Percentiles rank a stretch among this genome's conserved stretches.
These are phyloP conservation scores for Naganishia sp. DNA, from an alignment of 1,284 basidiomycete species.

Conservation along the genomic window DNA sequence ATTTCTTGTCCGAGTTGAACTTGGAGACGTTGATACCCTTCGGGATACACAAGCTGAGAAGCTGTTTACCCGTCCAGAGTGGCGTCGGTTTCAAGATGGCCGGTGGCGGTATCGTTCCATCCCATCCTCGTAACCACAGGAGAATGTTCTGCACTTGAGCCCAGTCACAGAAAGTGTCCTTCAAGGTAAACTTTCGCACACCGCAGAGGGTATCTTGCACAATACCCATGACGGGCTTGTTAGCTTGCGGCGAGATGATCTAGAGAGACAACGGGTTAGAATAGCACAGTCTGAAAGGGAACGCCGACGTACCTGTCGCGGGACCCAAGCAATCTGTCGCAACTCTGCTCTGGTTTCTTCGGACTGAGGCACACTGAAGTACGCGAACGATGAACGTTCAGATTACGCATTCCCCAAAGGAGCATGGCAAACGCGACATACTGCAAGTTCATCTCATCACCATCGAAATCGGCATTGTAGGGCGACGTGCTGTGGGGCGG, in stretches of 20 bases:
- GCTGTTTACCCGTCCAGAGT: slow-evolving; percentile 97
- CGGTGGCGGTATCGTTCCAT: slow-evolving; percentile 87
- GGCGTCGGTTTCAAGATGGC: slow-evolving; percentile 96
- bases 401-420: background rate
- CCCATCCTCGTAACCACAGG: slow-evolving; percentile 97
- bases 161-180: slow-evolving; percentile 93
- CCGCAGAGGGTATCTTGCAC: slow-evolving; percentile 99
- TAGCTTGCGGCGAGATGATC: slow-evolving; percentile 99
- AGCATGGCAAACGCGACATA: slow-evolving; percentile 56
- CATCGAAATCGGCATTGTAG: slow-evolving; percentile 94
- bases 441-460: slow-evolving; percentile 99
- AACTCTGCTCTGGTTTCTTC: slow-evolving; percentile 99
- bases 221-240: slow-evolving; percentile 99
- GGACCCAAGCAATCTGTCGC: slow-evolving; percentile 99
- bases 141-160: slow-evolving; percentile 93
- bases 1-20: slow-evolving; percentile 74
- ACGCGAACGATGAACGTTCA: slow-evolving; percentile 24
- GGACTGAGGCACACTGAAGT: slow-evolving; percentile 83
- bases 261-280: slow-evolving; percentile 50
- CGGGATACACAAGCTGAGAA: slow-evolving; percentile 89
- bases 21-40: slow-evolving; percentile 86
- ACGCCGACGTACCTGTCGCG: slow-evolving; percentile 69
- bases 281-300: slow-evolving; percentile 21
- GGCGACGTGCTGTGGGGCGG: slow-evolving; percentile 49
- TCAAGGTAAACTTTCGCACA: slow-evolving; percentile 93